These are phyloP conservation scores for Chenopodium suecicum DNA, from an alignment of 148 eudicot genomes.

Conservation along the genomic window DNA sequence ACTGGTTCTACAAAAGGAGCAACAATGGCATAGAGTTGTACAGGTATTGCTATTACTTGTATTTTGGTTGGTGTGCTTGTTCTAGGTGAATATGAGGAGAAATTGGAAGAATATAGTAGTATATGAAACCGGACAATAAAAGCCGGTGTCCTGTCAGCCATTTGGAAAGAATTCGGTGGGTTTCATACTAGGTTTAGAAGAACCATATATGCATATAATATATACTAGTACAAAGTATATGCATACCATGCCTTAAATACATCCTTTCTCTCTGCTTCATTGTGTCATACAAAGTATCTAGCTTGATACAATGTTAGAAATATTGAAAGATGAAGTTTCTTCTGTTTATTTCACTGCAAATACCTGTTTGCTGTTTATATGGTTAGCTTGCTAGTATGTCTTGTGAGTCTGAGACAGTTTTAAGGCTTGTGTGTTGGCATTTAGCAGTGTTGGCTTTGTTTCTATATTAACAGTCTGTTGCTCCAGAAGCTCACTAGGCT, in stretches of 20 bases:
- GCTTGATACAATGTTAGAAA: neutral
- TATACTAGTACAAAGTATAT: neutral
- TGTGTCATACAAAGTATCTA: neutral
- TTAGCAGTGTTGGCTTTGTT: neutral
- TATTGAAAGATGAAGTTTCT: neutral
- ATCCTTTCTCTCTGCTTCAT: neutral
- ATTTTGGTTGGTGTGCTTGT: slow-evolving; percentile 1
- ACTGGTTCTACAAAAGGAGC: slow-evolving; percentile 66
- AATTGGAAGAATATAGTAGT: neutral
- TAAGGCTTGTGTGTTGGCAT: neutral
- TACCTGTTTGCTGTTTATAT: neutral
- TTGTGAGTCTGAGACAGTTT: neutral
- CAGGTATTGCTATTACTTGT: slow-evolving; percentile 35
- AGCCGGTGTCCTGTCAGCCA: neutral
- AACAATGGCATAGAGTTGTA: slow-evolving; percentile 84
- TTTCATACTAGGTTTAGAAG: neutral
- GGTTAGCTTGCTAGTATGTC: neutral
- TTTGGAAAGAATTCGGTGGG: neutral
- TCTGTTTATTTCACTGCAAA: neutral
- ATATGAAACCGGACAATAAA: neutral
- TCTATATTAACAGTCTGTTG: neutral
- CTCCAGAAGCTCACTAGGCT: neutral
- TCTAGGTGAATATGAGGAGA: neutral
- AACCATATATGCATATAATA: too few species aligned
- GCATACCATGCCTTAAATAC: neutral